Conservation (phyloP, 176 grass and related monocot genomes). For the Eleusine indica region DNA sequence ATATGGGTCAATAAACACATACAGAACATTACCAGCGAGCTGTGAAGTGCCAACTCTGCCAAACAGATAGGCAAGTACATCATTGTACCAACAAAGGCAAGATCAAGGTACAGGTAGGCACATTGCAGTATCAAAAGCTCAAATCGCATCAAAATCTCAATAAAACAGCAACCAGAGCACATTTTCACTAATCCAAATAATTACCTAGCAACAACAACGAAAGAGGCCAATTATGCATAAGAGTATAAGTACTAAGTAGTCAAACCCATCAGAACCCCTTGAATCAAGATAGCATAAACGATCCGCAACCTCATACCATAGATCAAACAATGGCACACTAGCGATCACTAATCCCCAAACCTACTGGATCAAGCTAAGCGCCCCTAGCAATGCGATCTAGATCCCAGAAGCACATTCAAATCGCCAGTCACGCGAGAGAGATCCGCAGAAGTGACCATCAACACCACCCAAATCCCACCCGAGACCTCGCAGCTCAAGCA, state of each 20-base stretch:
- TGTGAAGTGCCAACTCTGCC: not conserved
- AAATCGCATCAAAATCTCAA: not conserved
- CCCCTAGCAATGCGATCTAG: constrained; percentile 4
- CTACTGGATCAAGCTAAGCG: not conserved
- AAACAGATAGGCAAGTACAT: not conserved
- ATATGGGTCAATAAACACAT: constrained; percentile 24
- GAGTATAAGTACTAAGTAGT: not conserved
- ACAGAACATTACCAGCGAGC: not conserved
- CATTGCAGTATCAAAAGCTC: not conserved
- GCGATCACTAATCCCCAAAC: not conserved
- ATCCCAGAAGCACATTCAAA: constrained; percentile 6
- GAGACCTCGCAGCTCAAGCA: not conserved
- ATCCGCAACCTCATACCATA: not conserved
- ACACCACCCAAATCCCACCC: constrained; percentile 17
- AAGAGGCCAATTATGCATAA: not conserved
- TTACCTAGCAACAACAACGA: not conserved
- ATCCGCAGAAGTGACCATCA: constrained; percentile 21
- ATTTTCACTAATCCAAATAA: not conserved
- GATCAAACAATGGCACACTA: constrained; percentile 7
- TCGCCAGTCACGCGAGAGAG: not conserved
- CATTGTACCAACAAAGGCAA: not conserved
- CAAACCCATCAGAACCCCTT: not conserved
- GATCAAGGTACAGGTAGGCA: not conserved
- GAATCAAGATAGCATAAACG: not conserved
- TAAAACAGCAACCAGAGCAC: not conserved